A percentile compares a stretch with the other conserved stretches of the same genome.
These are phyloP conservation scores for Favolaschia claudopus DNA, from an alignment of 768 basidiomycete genomes.

Conservation along the genomic window DNA sequence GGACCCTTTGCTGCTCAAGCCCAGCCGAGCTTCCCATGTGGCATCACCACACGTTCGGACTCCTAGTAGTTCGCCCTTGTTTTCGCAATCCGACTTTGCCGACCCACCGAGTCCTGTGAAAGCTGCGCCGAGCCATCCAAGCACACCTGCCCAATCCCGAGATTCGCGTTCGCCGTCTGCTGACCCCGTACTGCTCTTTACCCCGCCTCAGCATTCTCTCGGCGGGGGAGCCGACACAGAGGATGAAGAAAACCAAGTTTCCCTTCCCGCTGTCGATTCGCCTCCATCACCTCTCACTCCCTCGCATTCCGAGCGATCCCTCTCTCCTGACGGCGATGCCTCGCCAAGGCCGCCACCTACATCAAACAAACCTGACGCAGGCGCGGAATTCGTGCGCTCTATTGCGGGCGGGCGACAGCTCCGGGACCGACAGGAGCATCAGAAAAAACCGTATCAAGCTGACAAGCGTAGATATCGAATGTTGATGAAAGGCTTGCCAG, in stretches of 20 bases:
- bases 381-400: too few relatives aligned
- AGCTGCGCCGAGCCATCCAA: background rate
- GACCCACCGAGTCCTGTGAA: background rate
- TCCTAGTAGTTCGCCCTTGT: background rate
- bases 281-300: constrained; percentile 11
- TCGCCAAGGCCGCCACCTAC: too few relatives aligned
- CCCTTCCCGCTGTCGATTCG: background rate
- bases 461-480: constrained; percentile 62
- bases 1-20: too few relatives aligned
- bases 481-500: constrained; percentile 61
- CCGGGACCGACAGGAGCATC: too few relatives aligned
- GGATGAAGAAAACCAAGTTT: background rate
- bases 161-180: constrained; percentile 16
- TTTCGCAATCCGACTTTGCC: background rate
- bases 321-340: too few relatives aligned
- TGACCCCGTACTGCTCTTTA: constrained; percentile 21
- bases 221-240: background rate
- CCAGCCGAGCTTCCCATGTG: constrained; percentile 41
- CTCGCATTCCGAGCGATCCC: background rate
- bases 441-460: constrained; percentile 67
- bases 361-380: too few relatives aligned
- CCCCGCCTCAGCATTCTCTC: constrained; percentile 20
- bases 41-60: background rate
- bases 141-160: constrained; percentile 37
- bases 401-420: too few relatives aligned